Base-by-base conservation (phyloP, 495 filamentous ascomycete species). In the Saxophila tyrrhenica region DNA sequence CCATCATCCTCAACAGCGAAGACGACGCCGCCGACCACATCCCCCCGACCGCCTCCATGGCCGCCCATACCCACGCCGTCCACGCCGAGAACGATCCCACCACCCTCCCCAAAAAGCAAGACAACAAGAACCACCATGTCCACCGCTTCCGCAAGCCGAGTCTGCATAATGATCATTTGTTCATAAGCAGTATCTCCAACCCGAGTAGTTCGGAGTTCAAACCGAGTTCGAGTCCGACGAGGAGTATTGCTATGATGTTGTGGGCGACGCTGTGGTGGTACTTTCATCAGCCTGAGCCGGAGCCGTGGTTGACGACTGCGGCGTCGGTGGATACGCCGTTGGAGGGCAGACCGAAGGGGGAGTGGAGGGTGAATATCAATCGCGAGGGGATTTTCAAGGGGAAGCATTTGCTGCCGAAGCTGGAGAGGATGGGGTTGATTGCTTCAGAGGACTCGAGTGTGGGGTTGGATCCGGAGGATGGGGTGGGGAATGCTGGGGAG, bases 231-330 rank as follows among this genome's bases (percentile, higher is more conserved):
- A 94, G 88, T 45, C 87, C 86, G 0, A 89, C 88, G 0, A 73
- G 89, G 29, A 86, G 89, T 69, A 83, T 94, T 54, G 90, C 90
- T 54, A 86, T 94, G 86, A 91, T 95, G 87, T 78, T 97, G 7
- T 98, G 91, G 89, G 80, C 87, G 24, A 89, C 87, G 0, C 70
- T 97, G 29, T 94, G 84, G 69, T 97, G 94, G 94, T 98, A 97
- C 70, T 98, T 97, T 65, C 89, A 96, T 64, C 84, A 87, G 58
- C 75, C 77, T 1, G 70, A 75, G 32, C 83, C 85, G 1, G 44
- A 63, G 1, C 66, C 73, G 0, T 76, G 75, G 39, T 51, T 91
- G 21, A 73, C 72, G 13, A 86, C 77, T 10, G 73, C 76, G n/a
- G 74, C 77, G 2, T 85, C 80, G 16, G 76, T 74, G 55, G 57